Evolutionary conservation across 129 eudicot species (phyloP).

Genomic region (Mikania micrantha): DNA sequence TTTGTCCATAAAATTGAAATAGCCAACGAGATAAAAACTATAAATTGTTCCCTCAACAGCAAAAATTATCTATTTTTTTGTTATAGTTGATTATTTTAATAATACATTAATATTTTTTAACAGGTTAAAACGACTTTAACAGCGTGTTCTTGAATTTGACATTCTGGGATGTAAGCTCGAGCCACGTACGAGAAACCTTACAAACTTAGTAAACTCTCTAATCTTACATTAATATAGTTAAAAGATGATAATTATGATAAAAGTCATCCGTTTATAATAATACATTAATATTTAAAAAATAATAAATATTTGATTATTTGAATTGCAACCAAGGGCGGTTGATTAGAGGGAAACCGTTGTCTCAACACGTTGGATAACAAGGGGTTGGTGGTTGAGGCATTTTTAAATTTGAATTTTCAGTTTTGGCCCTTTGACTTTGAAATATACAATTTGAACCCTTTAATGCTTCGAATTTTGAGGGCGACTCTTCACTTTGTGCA

Average conservation of each 20-base stretch:
- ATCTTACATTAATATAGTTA: too few species aligned
- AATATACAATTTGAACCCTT: background rate
- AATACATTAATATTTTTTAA: too few species aligned
- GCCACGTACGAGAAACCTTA: too few species aligned
- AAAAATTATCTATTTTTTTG: background rate
- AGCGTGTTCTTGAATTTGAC: too few species aligned
- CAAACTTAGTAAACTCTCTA: too few species aligned
- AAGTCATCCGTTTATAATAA: too few species aligned
- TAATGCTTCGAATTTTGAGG: background rate
- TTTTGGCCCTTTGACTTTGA: background rate
- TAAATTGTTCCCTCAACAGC: background rate
- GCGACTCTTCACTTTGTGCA: background rate
- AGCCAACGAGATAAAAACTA: constrained; percentile 1
- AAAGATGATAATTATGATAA: too few species aligned
- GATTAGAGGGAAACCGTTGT: constrained; percentile 12
- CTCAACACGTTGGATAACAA: constrained; percentile 6
- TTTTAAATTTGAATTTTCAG: background rate
- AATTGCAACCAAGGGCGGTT: constrained; percentile 28
- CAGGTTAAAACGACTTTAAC: too few species aligned
- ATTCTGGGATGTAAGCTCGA: too few species aligned
- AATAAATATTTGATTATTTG: constrained; percentile 1
- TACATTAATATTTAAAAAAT: background rate
- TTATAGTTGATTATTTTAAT: background rate
- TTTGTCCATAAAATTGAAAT: constrained; percentile 5
- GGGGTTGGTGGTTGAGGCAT: background rate